These are phyloP conservation scores for Cystobasidium pallidum DNA, from an alignment of 1,284 basidiomycete genomes.

Conservation along the genomic window DNA sequence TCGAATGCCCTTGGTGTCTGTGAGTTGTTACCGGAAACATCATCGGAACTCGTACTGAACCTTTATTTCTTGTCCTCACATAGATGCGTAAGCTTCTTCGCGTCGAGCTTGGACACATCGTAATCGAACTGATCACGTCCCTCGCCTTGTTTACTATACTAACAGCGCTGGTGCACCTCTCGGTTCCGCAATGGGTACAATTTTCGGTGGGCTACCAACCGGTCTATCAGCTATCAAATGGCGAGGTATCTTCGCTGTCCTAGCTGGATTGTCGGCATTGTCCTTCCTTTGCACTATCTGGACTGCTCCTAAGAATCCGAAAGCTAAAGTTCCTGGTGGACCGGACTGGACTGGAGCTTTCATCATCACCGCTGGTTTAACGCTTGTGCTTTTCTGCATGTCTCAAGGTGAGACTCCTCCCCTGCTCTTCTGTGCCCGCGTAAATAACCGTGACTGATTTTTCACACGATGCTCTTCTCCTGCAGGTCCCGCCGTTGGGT, in stretches of 20 bases:
- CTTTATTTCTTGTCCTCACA: neutral
- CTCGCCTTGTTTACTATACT: neutral
- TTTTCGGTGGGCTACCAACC: slow-evolving; percentile 41
- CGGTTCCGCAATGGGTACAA: slow-evolving; percentile 34
- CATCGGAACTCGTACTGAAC: no score
- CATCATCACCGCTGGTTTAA: slow-evolving; percentile 52
- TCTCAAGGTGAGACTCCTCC: slow-evolving; percentile 46
- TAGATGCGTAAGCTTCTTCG: slow-evolving; percentile 14
- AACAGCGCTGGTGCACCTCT: slow-evolving; percentile 36
- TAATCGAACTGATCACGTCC: no score
- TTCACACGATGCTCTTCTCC: neutral
- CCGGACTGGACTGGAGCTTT: slow-evolving; percentile 53
- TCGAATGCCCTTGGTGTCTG: slow-evolving; percentile 3
- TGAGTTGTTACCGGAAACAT: neutral
- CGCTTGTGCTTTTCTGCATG: slow-evolving; percentile 52
- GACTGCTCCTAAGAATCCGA: slow-evolving; percentile 52
- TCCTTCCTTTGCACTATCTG: slow-evolving; percentile 52
- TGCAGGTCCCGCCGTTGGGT: slow-evolving; percentile 47
- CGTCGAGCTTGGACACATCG: no score
- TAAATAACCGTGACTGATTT: neutral
- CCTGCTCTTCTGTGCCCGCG: no score
- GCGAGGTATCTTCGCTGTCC: slow-evolving; percentile 55
- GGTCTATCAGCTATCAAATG: slow-evolving; percentile 47
- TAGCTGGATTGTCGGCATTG: slow-evolving; percentile 52
- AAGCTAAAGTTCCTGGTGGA: slow-evolving; percentile 44